phyloP scores from a whole-genome alignment of 1,284 basidiomycete genomes.

The Malassezia pachydermatis region DNA sequence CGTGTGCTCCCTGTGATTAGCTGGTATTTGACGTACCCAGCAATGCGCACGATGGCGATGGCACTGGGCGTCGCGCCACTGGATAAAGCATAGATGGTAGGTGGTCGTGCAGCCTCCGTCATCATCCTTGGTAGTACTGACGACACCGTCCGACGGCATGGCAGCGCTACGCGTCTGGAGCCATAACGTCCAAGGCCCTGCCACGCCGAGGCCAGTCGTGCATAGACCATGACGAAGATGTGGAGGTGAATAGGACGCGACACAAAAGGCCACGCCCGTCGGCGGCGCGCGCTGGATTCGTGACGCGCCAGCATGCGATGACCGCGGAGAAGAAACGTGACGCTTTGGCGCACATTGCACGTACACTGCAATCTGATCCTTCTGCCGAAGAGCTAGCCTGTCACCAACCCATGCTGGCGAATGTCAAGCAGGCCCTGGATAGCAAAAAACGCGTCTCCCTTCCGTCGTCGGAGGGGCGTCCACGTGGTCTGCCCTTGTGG shows the following conservation, averaged over 20 bases:
- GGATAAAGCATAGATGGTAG: conserved; percentile 74
- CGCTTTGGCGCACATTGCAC: neutral
- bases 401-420: neutral
- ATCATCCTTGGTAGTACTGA: neutral
- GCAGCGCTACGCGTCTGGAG: too few species aligned
- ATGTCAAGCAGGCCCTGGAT: conserved; percentile 7
- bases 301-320: too few species aligned
- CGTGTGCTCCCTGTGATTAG: neutral
- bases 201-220: too few species aligned
- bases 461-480: neutral
- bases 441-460: neutral
- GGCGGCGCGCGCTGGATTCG: neutral
- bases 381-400: conserved; percentile 11
- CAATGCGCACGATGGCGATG: conserved; percentile 68
- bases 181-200: too few species aligned
- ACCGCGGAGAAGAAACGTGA: too few species aligned
- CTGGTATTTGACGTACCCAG: conserved; percentile 53
- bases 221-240: too few species aligned
- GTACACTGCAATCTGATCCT: neutral
- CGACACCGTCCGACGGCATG: too few species aligned
- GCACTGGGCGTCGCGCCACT: conserved; percentile 72
- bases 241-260: neutral
- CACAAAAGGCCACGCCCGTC: neutral
- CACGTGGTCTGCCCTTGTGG: conserved; percentile 16
- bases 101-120: neutral